Base-by-base conservation (phyloP, 768 basidiomycete species). In the Arthromyces matolae region DNA sequence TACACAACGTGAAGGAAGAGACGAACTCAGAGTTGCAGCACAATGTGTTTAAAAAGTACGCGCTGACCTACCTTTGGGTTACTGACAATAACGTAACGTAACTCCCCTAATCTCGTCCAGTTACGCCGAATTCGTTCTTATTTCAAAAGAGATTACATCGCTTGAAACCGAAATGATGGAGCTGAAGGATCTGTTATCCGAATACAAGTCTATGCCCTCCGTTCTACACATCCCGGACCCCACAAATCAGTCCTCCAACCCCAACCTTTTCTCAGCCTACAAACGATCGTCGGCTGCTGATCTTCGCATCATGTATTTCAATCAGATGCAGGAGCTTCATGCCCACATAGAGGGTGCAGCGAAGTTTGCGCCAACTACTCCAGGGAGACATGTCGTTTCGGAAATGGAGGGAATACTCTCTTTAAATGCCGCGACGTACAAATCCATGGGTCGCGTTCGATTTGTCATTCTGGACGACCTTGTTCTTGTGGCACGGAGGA, bases 81-180 rank as follows among this genome's bases (percentile, higher is more conserved):
- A 38, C 19, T n/a, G 38, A 16, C 4, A n/a, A 35, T 8, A 24
- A 6, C 28, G 8, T n/a, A 37, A 22, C 44, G 40, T 57, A 18
- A 50, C 37, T 47, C 18, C 24, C 14, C 19, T n/a, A 16, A 23
- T 34, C 18, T 8, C 13, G 14, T 23, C 14, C 59, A 98, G 95
- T 68, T 98, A 98, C 61, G 89, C 93, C 37, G 93, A 98, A 64
- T 98, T 98, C 62, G 90, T 99, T 22, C 76, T 87, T 46, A 90
- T 99, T 18, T 96, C 96, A 3, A 98, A 98, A 62, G 96, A 98
- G 68, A 95, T 99, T 45, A 86, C 89, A 22, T 86, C 89, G 1
- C 80, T 99, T 22, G 96, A 99, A 71, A 94, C 93, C 60, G 94
- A 97, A 65, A 90, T 98, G 87, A 78, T 97, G 24, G 94, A 98